Conservation (phyloP, 2,329 filamentous ascomycete genomes). For the Penicillium corylophilum region DNA sequence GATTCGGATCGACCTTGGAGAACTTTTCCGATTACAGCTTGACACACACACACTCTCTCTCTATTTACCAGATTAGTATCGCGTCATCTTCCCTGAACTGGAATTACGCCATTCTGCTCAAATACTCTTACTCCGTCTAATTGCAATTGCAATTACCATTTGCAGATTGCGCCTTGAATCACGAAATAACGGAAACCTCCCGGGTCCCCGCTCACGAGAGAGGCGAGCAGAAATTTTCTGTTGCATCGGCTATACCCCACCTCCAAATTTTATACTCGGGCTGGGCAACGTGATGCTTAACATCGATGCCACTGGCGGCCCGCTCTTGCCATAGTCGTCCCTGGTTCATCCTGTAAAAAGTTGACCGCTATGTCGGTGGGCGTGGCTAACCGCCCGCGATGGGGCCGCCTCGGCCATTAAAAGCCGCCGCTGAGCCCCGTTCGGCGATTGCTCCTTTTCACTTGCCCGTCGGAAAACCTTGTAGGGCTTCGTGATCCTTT, state of each 20-base stretch:
- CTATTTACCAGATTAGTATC: neutral
- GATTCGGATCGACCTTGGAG: slow-evolving; percentile 24
- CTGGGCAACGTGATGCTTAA: slow-evolving; percentile 10
- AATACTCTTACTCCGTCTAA: no score
- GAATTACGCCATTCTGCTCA: neutral
- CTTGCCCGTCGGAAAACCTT: neutral
- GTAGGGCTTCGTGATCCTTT: neutral
- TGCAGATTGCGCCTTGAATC: slow-evolving; percentile 5
- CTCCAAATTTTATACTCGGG: slow-evolving; percentile 6
- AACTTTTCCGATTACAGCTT: no score
- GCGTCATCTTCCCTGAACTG: neutral
- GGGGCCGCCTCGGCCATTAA: neutral
- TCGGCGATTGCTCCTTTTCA: neutral
- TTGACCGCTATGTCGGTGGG: neutral
- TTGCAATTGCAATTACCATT: neutral
- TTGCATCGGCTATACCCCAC: slow-evolving; percentile 4
- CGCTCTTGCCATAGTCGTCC: neutral
- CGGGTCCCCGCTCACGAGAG: slow-evolving; percentile 6
- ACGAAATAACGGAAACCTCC: slow-evolving; percentile 1
- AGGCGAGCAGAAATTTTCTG: slow-evolving; percentile 23
- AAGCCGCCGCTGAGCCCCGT: neutral
- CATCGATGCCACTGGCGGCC: neutral
- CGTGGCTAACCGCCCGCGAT: neutral
- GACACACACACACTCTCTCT: no score
- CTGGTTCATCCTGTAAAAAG: neutral